Base-by-base conservation (phyloP, 2,329 filamentous ascomycete genomes). In the Aspergillus bombycis region DNA sequence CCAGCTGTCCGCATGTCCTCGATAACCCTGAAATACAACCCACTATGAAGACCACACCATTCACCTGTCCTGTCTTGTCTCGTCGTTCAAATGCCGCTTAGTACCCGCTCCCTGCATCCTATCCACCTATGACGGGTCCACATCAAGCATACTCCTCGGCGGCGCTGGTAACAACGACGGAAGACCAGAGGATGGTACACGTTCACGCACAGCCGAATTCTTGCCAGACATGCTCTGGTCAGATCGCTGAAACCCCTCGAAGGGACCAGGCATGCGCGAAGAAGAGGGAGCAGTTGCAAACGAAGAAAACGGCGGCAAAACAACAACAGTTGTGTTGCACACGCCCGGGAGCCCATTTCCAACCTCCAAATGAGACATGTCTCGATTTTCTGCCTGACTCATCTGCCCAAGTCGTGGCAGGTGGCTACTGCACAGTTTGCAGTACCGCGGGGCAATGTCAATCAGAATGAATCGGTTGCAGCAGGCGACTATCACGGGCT, bases 401-500 rank as follows among this genome's bases (percentile, higher is more conserved):
- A 12, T 52, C 21, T 52, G 48, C 19, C 8, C 28, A n/a, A n/a
- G 9, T 34, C 48, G 16, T 10, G 19, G 26, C 48, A 23, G 48
- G 11, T 28, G 48, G 12, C 9, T n/a, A 34, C 48, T 52, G 3
- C 55, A 66, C 36, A 6, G 36, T 3, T 30, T n/a, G 12, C 62
- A 64, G 43, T 48, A 38, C n/a, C 64, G 59, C 19, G 48, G 45
- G 28, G 57, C 57, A 26, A 58, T 46, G 26, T 38, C 59, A 23
- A 23, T 32, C 23, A 32, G 56, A 26, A 66, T 23, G 21, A 46
- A 12, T 16, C 48, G 43, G 21, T 14, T 55, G 3, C 32, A 45
- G 45, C 66, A 68, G 53, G 62, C 60, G 10, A 56, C 34, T 50
- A 71, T 50, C 16, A 70, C 46, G 19, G 65, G 65, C 30, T 64